A percentile compares a stretch with the other conserved stretches of the same genome.
These are phyloP conservation scores for Senecio squalidus DNA, from an alignment of 140 eudicot species.

Conservation along the genomic window DNA sequence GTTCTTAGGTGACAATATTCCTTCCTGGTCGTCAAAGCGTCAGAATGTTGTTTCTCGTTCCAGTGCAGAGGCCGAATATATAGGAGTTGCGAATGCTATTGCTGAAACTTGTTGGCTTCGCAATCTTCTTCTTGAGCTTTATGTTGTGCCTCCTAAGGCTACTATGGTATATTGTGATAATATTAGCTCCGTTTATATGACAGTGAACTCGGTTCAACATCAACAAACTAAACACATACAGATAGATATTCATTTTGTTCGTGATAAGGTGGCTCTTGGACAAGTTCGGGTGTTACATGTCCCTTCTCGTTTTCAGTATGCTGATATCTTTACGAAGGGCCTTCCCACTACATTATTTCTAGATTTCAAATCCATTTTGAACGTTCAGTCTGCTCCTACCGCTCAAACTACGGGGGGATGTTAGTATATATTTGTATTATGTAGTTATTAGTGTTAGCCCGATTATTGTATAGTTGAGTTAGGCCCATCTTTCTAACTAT, in stretches of 20 bases:
- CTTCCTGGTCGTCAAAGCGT: neutral
- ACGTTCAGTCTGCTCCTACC: too few species aligned
- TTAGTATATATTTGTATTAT: too few species aligned
- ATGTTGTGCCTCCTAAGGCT: neutral
- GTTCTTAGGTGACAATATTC: neutral
- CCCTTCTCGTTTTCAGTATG: too few species aligned
- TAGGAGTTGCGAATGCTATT: neutral
- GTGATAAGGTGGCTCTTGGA: too few species aligned
- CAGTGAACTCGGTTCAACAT: neutral
- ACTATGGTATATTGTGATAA: neutral
- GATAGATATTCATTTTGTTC: neutral
- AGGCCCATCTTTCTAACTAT: too few species aligned
- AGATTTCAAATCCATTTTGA: too few species aligned
- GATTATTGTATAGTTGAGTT: too few species aligned
- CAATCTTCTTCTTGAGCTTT: neutral
- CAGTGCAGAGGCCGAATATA: neutral
- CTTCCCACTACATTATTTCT: too few species aligned
- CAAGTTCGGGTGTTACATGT: too few species aligned
- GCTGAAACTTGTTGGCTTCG: neutral
- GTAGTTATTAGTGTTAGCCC: too few species aligned
- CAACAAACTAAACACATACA: neutral
- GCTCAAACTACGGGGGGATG: too few species aligned
- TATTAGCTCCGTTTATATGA: neutral
- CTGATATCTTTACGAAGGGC: too few species aligned
- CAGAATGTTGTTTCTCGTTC: neutral